Evolutionary conservation across 345 rosid genomes (phyloP).

Genomic region (Salix brachista): DNA sequence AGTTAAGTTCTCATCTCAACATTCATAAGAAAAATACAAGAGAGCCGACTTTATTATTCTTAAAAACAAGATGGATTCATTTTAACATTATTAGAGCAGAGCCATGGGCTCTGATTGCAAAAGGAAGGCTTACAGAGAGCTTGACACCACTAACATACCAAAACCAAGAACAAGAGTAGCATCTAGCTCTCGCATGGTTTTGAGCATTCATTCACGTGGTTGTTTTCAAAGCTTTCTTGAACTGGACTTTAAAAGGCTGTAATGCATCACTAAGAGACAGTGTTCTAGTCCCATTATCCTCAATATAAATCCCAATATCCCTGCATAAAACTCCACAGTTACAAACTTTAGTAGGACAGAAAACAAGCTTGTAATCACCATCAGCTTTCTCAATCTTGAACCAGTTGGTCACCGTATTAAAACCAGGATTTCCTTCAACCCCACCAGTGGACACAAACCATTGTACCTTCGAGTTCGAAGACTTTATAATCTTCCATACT

Average conservation of each 20-base stretch:
- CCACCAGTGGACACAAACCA: constrained; percentile 50
- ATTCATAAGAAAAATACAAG: too few relatives aligned
- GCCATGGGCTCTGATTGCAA: too few relatives aligned
- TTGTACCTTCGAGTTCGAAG: background rate
- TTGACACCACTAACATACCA: too few relatives aligned
- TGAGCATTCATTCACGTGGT: too few relatives aligned
- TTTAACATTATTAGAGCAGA: too few relatives aligned
- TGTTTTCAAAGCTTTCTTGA: constrained; percentile 38
- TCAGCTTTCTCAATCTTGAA: constrained; percentile 53
- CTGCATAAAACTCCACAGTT: constrained; percentile 48
- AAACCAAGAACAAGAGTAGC: too few relatives aligned
- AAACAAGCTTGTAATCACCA: constrained; percentile 50
- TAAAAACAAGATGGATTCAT: too few relatives aligned
- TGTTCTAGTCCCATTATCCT: constrained; percentile 37
- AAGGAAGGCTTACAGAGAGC: too few relatives aligned
- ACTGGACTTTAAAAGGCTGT: constrained; percentile 44
- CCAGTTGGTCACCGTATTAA: constrained; percentile 44
- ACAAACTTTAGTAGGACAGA: constrained; percentile 58
- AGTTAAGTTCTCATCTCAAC: too few relatives aligned
- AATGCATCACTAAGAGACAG: constrained; percentile 48
- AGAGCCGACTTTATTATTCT: too few relatives aligned
- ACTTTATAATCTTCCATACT: background rate
- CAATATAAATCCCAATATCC: constrained; percentile 50
- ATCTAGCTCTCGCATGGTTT: too few relatives aligned
- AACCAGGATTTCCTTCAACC: constrained; percentile 55